Percentiles rank a stretch among this genome's conserved stretches.
Evolutionary conservation across 768 basidiomycete genomes (phyloP).

Genomic region (Amanita thiersii): DNA sequence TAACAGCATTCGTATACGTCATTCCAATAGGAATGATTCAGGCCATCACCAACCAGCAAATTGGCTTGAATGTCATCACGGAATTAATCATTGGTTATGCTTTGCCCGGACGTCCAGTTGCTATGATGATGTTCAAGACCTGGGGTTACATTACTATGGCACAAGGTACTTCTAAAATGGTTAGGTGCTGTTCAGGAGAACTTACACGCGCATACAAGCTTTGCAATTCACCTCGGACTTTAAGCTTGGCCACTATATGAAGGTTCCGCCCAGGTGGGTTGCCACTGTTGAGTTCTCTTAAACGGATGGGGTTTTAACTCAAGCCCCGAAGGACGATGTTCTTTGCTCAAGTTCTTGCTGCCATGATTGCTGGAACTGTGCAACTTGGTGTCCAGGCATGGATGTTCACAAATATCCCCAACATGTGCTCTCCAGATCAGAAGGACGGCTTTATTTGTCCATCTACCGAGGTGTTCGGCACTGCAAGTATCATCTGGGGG

Average conservation of each 20-base stretch:
- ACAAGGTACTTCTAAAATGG: conserved; percentile 27
- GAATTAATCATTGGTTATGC: conserved; percentile 78
- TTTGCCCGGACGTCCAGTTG: conserved; percentile 69
- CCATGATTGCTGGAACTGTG: conserved; percentile 60
- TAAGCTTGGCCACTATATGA: conserved; percentile 77
- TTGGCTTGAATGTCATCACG: conserved; percentile 68
- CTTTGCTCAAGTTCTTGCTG: conserved; percentile 56
- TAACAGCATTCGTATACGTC: conserved; percentile 48
- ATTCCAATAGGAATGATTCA: conserved; percentile 63
- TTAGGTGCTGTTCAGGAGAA: neutral
- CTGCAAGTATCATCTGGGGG: conserved; percentile 76
- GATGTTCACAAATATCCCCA: conserved; percentile 64
- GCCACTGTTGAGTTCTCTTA: neutral
- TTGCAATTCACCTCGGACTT: conserved; percentile 66
- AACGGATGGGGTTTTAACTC: neutral
- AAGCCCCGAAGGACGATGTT: conserved; percentile 45
- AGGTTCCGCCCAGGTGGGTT: conserved; percentile 52
- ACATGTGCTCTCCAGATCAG: conserved; percentile 49
- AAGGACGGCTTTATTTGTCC: conserved; percentile 67
- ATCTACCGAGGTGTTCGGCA: conserved; percentile 63
- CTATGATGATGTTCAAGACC: conserved; percentile 85
- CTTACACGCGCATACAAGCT: conserved; percentile 25
- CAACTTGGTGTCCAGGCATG: conserved; percentile 73
- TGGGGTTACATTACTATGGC: conserved; percentile 69
- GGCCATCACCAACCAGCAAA: conserved; percentile 76